Conservation (phyloP, 2,329 filamentous ascomycete genomes). For the Arachnomyces sp. region DNA sequence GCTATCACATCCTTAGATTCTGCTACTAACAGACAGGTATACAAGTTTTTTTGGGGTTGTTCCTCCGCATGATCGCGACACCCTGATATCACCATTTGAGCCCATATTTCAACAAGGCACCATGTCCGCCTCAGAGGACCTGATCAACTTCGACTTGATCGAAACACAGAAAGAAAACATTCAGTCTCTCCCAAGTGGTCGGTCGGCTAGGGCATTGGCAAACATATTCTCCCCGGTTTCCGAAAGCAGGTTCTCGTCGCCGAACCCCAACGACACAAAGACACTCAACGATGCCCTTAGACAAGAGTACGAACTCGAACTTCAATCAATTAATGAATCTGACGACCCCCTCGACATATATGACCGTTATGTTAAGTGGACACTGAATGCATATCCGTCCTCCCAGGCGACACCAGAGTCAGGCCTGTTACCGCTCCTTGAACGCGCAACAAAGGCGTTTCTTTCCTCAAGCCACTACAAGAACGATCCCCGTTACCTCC, state of each 20-base stretch:
- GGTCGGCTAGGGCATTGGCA: constrained; percentile 83
- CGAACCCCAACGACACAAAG: constrained; percentile 64
- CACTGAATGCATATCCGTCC: constrained; percentile 86
- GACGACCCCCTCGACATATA: constrained; percentile 94
- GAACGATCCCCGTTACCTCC: constrained; percentile 89
- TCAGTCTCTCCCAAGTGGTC: constrained; percentile 76
- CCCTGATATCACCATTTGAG: constrained; percentile 49
- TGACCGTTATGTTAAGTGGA: constrained; percentile 96
- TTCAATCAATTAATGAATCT: constrained; percentile 70
- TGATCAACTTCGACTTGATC: constrained; percentile 74
- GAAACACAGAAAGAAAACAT: constrained; percentile 98
- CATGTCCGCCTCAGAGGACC: constrained; percentile 36
- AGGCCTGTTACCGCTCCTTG: constrained; percentile 79
- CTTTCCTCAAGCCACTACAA: constrained; percentile 80
- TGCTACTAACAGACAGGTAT: constrained; percentile 1
- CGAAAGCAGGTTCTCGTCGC: constrained; percentile 45
- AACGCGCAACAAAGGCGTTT: constrained; percentile 87
- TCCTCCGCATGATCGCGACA: constrained; percentile 33
- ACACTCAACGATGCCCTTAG: constrained; percentile 73
- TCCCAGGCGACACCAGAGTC: constrained; percentile 87
- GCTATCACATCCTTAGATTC: background rate
- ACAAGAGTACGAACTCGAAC: constrained; percentile 77
- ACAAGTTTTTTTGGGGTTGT: constrained; percentile 1
- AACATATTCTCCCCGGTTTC: constrained; percentile 59
- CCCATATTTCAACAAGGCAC: constrained; percentile 42